phyloP scores from a whole-genome alignment of 140 eudicot species.

The Erigeron philadelphicus region DNA sequence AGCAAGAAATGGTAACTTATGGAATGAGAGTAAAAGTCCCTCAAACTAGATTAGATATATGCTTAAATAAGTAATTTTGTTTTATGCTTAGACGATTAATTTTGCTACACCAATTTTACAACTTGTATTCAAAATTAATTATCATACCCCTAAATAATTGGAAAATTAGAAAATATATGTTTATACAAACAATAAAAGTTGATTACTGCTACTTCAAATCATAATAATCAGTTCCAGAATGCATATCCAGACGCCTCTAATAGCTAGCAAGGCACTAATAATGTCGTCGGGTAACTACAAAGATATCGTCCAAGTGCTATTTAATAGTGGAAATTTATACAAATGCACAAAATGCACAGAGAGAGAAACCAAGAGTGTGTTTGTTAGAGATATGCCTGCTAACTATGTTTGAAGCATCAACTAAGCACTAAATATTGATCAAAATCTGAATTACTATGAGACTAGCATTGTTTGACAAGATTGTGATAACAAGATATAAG shows the following conservation, averaged over 20 bases:
- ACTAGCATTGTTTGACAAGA: background rate
- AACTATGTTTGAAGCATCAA: background rate
- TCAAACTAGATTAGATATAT: no score
- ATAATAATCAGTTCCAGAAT: background rate
- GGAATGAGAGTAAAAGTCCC: background rate
- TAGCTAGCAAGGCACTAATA: background rate
- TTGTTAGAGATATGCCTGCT: background rate
- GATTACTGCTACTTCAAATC: background rate
- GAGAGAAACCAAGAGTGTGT: background rate
- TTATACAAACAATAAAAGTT: background rate
- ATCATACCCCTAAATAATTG: background rate
- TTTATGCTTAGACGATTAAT: background rate
- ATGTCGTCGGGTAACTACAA: background rate
- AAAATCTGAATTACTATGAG: background rate
- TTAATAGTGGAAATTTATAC: background rate
- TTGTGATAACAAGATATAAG: background rate
- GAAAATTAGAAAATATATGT: background rate
- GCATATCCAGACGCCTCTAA: conserved; percentile 11
- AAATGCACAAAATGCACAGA: background rate
- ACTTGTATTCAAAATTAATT: background rate
- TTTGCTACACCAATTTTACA: background rate
- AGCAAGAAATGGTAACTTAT: background rate
- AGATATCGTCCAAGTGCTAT: background rate
- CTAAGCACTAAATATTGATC: background rate
- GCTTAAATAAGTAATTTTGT: background rate